These are phyloP conservation scores for Emericellopsis atlantica DNA, from an alignment of 2,329 filamentous ascomycete species.

Conservation along the genomic window DNA sequence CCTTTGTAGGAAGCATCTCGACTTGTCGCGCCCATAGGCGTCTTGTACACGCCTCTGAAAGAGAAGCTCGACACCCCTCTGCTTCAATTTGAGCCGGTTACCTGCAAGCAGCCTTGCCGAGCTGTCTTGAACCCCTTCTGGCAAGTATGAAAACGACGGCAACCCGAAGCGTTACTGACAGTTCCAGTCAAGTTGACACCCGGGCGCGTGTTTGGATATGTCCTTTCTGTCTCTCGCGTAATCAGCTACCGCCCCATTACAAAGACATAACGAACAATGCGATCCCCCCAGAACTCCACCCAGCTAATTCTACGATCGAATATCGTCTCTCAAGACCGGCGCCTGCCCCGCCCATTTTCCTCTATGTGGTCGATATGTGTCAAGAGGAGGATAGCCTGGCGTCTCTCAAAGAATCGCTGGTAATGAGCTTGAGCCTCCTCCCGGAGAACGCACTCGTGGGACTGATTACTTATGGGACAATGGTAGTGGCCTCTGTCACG, in stretches of 20 bases:
- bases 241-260: slow-evolving; percentile 73
- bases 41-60: slow-evolving; percentile 89
- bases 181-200: slow-evolving; percentile 65
- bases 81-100: slow-evolving; percentile 91
- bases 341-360: slow-evolving; percentile 75
- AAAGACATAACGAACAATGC: slow-evolving; percentile 78
- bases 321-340: slow-evolving; percentile 71
- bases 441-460: slow-evolving; percentile 74
- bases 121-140: slow-evolving; percentile 96
- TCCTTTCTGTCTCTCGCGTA: slow-evolving; percentile 75
- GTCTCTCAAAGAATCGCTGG: slow-evolving; percentile 73
- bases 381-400: slow-evolving; percentile 79
- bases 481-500: slow-evolving; percentile 41
- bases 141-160: slow-evolving; percentile 33
- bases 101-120: slow-evolving; percentile 91
- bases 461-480: slow-evolving; percentile 81
- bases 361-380: slow-evolving; percentile 81
- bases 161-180: not conserved
- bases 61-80: slow-evolving; percentile 84
- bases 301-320: slow-evolving; percentile 78
- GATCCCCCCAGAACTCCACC: slow-evolving; percentile 74
- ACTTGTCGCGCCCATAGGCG: slow-evolving; percentile 90
- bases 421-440: slow-evolving; percentile 73
- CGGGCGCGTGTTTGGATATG: slow-evolving; percentile 80
- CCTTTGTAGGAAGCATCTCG: slow-evolving; percentile 69